These are phyloP conservation scores for Skeletonema costatum DNA, from an alignment of 108 stramenopile genomes.

Conservation along the genomic window DNA sequence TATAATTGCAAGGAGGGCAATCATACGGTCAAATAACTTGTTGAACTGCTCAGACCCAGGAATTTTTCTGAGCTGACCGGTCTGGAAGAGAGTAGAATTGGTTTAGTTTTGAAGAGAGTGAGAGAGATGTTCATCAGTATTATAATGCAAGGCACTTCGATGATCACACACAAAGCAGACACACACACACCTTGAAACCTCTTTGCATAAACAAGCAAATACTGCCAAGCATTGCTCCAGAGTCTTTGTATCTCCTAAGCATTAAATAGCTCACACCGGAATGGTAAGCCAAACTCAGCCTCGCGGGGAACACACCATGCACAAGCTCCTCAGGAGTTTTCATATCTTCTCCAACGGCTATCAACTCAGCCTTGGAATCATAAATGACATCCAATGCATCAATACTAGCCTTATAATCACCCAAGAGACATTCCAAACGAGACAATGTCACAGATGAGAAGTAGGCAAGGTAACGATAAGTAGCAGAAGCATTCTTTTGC, in stretches of 20 bases:
- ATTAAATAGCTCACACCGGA: conserved; percentile 92
- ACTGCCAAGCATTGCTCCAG: conserved; percentile 69
- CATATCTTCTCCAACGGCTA: conserved; percentile 50
- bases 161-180: conserved; percentile 2
- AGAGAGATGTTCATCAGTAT: not conserved
- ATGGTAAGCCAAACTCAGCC: conserved; percentile 93
- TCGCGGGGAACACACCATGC: conserved; percentile 79
- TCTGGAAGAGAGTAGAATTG: conserved; percentile 25
- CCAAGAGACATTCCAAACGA: conserved; percentile 95
- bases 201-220: conserved; percentile 81
- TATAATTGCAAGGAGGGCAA: conserved; percentile 84
- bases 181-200: conserved; percentile 69
- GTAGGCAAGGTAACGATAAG: conserved; percentile 89
- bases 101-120: not conserved
- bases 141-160: not conserved
- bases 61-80: conserved; percentile 76
- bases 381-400: conserved; percentile 68
- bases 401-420: conserved; percentile 90
- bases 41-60: conserved; percentile 79
- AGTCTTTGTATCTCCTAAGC: conserved; percentile 95
- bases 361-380: conserved; percentile 29
- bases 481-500: conserved; percentile 48
- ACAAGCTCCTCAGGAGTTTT: conserved; percentile 69
- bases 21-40: conserved; percentile 89
- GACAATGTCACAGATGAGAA: conserved; percentile 91